These are phyloP conservation scores for Lyophyllum shimeji DNA, from an alignment of 768 basidiomycete species.

Conservation along the genomic window DNA sequence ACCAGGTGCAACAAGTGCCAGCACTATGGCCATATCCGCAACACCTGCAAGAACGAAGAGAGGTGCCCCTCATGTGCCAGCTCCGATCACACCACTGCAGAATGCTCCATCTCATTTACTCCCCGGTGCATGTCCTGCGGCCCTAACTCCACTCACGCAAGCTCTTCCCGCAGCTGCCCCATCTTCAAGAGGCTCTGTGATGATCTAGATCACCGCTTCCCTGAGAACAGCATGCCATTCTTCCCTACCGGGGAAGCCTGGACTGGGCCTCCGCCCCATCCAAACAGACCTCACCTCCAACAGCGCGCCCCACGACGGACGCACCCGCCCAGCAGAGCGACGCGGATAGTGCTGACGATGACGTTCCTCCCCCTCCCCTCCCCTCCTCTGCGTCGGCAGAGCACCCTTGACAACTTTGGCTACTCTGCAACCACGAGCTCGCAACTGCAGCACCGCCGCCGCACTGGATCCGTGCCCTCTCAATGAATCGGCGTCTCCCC, in stretches of 20 bases:
- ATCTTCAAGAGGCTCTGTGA: neutral
- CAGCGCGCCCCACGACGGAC: no score
- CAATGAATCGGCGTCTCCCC: slow-evolving; percentile 19
- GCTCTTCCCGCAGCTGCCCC: neutral
- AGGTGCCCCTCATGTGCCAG: neutral
- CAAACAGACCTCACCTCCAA: neutral
- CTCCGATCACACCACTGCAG: neutral
- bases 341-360: no score
- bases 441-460: no score
- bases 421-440: no score
- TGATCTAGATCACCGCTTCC: neutral
- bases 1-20: slow-evolving; percentile 7
- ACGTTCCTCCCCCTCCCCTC: no score
- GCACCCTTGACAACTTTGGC: neutral
- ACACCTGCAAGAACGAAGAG: neutral
- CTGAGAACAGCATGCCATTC: slow-evolving; percentile 8
- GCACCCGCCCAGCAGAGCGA: no score
- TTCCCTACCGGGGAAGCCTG: slow-evolving; percentile 6
- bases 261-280: neutral
- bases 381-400: no score
- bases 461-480: slow-evolving; percentile 20
- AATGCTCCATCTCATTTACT: neutral
- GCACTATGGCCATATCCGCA: neutral
- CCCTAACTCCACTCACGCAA: slow-evolving; percentile 4
- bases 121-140: slow-evolving; percentile 1